These are phyloP conservation scores for Leptographium procerum DNA, from an alignment of 2,329 filamentous ascomycete species.

Conservation along the genomic window DNA sequence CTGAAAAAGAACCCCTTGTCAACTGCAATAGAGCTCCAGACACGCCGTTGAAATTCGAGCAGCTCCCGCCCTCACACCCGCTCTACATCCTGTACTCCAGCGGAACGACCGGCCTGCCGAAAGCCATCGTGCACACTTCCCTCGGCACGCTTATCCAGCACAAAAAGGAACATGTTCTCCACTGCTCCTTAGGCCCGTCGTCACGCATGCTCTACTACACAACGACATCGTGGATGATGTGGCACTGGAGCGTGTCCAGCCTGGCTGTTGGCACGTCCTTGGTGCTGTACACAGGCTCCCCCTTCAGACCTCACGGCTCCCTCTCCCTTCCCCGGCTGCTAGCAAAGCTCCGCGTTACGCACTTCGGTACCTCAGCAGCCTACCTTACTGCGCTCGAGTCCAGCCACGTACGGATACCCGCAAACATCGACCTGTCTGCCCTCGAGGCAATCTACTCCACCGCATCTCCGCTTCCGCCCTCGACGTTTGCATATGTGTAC, in stretches of 20 bases:
- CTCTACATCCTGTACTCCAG: conserved; percentile 91
- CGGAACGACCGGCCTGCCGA: conserved; percentile 77
- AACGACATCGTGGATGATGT: conserved; percentile 94
- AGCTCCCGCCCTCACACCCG: conserved; percentile 74
- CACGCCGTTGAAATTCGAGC: conserved; percentile 52
- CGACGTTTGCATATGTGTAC: conserved; percentile 87
- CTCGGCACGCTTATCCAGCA: conserved; percentile 87
- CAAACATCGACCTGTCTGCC: conserved; percentile 47
- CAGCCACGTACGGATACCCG: conserved; percentile 43
- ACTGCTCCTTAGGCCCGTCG: conserved; percentile 63
- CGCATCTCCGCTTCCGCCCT: conserved; percentile 81
- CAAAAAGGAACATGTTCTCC: conserved; percentile 89
- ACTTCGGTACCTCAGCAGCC: conserved; percentile 90
- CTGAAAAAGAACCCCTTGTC: conserved; percentile 5
- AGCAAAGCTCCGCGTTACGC: conserved; percentile 69
- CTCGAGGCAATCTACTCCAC: conserved; percentile 88
- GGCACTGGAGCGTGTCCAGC: conserved; percentile 89
- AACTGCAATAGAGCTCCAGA: conserved; percentile 24
- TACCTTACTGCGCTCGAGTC: conserved; percentile 88
- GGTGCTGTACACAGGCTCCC: conserved; percentile 84
- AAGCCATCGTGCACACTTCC: conserved; percentile 88
- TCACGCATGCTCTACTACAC: conserved; percentile 88
- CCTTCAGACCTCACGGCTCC: conserved; percentile 69
- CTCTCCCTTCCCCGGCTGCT: conserved; percentile 75
- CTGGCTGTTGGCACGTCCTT: conserved; percentile 74